These are phyloP conservation scores for Grifola frondosa DNA, from an alignment of 1,284 basidiomycete species.

Conservation along the genomic window DNA sequence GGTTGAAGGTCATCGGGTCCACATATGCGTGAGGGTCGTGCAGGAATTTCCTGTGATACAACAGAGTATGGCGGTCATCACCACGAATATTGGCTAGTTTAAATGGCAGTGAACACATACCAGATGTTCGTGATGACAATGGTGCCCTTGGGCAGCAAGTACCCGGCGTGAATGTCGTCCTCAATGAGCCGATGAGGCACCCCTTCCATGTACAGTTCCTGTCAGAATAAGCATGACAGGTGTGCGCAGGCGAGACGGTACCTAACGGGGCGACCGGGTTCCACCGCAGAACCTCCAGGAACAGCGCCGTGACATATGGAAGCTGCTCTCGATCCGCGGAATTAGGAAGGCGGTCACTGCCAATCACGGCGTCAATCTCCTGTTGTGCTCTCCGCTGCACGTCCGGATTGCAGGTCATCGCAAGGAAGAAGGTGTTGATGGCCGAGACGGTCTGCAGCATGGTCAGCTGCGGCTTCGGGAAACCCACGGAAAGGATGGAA, in stretches of 20 bases:
- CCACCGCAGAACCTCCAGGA: slow-evolving; percentile 32
- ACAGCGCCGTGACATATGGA: slow-evolving; percentile 33
- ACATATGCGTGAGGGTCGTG: slow-evolving; percentile 29
- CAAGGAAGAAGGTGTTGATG: slow-evolving; percentile 29
- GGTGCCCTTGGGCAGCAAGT: slow-evolving; percentile 31
- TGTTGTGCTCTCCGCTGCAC: slow-evolving; percentile 32
- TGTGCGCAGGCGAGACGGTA: slow-evolving; percentile 1
- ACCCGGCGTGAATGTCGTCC: slow-evolving; percentile 31
- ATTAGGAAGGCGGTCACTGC: slow-evolving; percentile 30
- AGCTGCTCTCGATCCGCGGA: slow-evolving; percentile 31
- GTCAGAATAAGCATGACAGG: background rate
- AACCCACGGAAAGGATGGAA: background rate
- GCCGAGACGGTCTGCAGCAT: slow-evolving; percentile 28
- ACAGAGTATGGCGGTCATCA: background rate
- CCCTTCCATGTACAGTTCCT: slow-evolving; percentile 7
- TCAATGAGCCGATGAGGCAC: slow-evolving; percentile 27
- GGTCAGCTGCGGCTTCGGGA: background rate
- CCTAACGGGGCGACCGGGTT: slow-evolving; percentile 29
- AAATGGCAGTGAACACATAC: slow-evolving; percentile 4
- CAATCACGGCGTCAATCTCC: slow-evolving; percentile 33
- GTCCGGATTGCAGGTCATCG: slow-evolving; percentile 34
- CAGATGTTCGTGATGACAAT: slow-evolving; percentile 29
- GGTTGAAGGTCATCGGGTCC: slow-evolving; percentile 30
- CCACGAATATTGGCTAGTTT: background rate
- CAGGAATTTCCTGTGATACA: slow-evolving; percentile 27